phyloP scores from a whole-genome alignment of 139 green algal genomes.

The Diplosphaera chodatii region DNA sequence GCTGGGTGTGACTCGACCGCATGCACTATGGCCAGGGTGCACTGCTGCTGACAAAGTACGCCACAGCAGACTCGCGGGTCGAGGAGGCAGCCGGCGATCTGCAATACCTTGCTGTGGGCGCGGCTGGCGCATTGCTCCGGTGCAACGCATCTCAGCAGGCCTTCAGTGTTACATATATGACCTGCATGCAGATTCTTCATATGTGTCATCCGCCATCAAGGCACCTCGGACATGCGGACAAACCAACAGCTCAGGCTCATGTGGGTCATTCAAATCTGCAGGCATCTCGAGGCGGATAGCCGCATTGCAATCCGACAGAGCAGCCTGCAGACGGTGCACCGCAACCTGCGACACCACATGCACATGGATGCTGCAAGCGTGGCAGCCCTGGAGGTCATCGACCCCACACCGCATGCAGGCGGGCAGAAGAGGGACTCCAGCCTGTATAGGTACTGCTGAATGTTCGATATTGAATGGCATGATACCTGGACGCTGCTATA shows the following conservation, averaged over 20 bases:
- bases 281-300: conserved; percentile 28
- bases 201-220: neutral
- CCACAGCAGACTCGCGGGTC: conserved; percentile 8
- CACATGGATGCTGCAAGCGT: conserved; percentile 46
- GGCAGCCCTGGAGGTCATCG: conserved; percentile 46
- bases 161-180: no score
- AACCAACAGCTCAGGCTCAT: neutral
- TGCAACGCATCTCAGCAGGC: no score
- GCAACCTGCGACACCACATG: conserved; percentile 36
- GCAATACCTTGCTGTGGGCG: conserved; percentile 53
- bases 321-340: conserved; percentile 22
- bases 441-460: conserved; percentile 36
- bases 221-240: neutral
- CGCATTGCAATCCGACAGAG: conserved; percentile 13
- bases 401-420: conserved; percentile 17
- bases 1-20: neutral
- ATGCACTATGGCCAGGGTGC: neutral
- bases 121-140: conserved; percentile 55
- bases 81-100: conserved; percentile 1
- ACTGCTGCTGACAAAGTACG: conserved; percentile 9
- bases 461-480: neutral
- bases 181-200: neutral
- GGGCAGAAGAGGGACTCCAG: conserved; percentile 11
- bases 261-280: no score
- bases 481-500: no score